Conservation (phyloP, 1,139 yeast genomes). For the Suhomyces ambrosiae region DNA sequence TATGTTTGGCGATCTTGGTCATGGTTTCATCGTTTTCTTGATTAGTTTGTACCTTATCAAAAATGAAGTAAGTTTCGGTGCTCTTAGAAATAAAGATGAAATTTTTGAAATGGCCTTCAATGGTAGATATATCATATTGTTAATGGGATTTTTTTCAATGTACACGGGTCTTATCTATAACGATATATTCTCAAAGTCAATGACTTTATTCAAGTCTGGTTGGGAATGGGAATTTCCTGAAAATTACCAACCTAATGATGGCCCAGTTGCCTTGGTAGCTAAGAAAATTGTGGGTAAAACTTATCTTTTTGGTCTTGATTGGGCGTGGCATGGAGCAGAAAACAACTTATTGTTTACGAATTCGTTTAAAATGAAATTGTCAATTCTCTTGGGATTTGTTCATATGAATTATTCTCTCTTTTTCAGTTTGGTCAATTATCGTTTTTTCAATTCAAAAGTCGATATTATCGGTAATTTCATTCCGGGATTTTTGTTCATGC, state of each 20-base stretch:
- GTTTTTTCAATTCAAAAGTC: conserved; percentile 70
- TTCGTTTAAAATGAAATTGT: conserved; percentile 94
- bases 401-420: conserved; percentile 92
- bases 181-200: conserved; percentile 86
- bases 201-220: conserved; percentile 83
- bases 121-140: conserved; percentile 84
- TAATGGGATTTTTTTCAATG: conserved; percentile 93
- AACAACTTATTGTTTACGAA: conserved; percentile 87
- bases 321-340: conserved; percentile 97
- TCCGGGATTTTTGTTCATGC: conserved; percentile 94
- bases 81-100: conserved; percentile 78
- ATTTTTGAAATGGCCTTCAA: conserved; percentile 94
- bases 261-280: conserved; percentile 54
- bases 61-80: conserved; percentile 66
- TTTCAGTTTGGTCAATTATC: conserved; percentile 81
- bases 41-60: conserved; percentile 72
- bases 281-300: conserved; percentile 54
- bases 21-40: conserved; percentile 77
- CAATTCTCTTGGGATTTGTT: conserved; percentile 89
- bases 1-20: conserved; percentile 99
- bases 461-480: conserved; percentile 92
- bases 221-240: conserved; percentile 84
- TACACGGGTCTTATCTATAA: conserved; percentile 93
- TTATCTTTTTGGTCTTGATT: conserved; percentile 86
- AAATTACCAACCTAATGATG: conserved; percentile 60